Evolutionary conservation across 768 basidiomycete genomes (phyloP).

Genomic region (Leccinum uliginosum): DNA sequence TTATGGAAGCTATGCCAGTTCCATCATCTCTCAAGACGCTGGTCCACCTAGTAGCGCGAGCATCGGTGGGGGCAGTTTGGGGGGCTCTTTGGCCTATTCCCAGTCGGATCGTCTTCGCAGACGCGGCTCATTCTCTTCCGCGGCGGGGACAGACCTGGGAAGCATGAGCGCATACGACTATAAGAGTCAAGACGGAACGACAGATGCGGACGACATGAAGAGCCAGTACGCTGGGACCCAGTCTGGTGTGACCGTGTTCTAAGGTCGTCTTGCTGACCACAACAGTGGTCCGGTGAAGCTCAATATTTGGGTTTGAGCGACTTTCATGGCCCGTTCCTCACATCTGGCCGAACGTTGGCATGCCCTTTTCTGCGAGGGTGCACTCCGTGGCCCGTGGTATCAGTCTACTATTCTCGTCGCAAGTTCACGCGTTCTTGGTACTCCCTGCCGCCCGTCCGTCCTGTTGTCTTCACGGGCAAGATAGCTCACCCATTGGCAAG

Average conservation of each 20-base stretch:
- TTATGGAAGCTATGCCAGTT: constrained; percentile 81
- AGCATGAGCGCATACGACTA: constrained; percentile 76
- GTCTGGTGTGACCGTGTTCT: constrained; percentile 83
- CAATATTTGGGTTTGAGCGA: constrained; percentile 12
- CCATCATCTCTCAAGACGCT: constrained; percentile 89
- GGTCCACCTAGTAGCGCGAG: constrained; percentile 58
- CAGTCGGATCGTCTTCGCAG: constrained; percentile 87
- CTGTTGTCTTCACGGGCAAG: neutral
- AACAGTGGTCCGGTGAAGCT: constrained; percentile 4
- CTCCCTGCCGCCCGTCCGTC: neutral
- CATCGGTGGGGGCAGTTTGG: constrained; percentile 48
- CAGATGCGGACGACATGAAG: constrained; percentile 82
- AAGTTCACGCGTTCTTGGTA: constrained; percentile 10
- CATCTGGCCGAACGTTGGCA: constrained; percentile 6
- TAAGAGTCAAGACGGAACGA: constrained; percentile 84
- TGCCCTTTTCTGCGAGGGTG: constrained; percentile 7
- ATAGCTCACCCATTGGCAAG: constrained; percentile 5
- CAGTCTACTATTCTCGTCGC: constrained; percentile 11
- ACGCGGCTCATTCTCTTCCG: constrained; percentile 71
- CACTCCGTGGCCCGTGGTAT: constrained; percentile 5
- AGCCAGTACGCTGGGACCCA: constrained; percentile 85
- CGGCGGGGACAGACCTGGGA: constrained; percentile 72
- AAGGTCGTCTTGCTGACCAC: constrained; percentile 21
- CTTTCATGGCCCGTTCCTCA: constrained; percentile 1
- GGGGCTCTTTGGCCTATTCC: constrained; percentile 69